Evolutionary conservation across 805 yeast species (phyloP).

Genomic region (Starmera amethionina): DNA sequence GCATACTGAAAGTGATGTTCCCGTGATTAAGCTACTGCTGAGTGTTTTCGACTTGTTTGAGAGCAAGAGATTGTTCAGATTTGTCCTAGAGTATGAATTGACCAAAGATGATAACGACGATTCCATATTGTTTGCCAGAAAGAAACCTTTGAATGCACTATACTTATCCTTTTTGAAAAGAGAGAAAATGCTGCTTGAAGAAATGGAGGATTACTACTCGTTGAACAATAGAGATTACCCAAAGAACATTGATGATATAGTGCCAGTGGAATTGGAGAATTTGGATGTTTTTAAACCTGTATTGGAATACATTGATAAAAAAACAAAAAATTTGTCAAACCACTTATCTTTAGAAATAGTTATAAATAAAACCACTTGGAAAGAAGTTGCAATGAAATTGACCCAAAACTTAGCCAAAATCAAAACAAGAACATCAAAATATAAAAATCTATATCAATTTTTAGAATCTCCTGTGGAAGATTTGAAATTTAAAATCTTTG

Average conservation of each 20-base stretch:
- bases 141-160: constrained; percentile 10
- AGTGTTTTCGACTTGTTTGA: constrained; percentile 42
- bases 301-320: constrained; percentile 3
- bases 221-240: neutral
- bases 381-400: neutral
- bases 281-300: constrained; percentile 11
- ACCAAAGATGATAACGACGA: constrained; percentile 37
- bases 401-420: neutral
- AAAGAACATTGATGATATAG: neutral
- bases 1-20: constrained; percentile 59
- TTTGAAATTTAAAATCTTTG: neutral
- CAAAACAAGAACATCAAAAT: neutral
- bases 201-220: neutral
- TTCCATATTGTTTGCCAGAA: constrained; percentile 10
- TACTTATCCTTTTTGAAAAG: constrained; percentile 5
- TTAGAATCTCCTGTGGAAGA: neutral
- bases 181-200: constrained; percentile 5
- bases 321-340: constrained; percentile 3
- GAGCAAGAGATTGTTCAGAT: constrained; percentile 39
- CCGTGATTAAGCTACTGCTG: constrained; percentile 38
- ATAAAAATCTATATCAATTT: neutral
- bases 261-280: neutral
- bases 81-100: constrained; percentile 49
- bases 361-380: neutral
- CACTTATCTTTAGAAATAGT: constrained; percentile 6